Conservation (phyloP, 2,329 filamentous ascomycete species). For the Colletotrichum coccodes region DNA sequence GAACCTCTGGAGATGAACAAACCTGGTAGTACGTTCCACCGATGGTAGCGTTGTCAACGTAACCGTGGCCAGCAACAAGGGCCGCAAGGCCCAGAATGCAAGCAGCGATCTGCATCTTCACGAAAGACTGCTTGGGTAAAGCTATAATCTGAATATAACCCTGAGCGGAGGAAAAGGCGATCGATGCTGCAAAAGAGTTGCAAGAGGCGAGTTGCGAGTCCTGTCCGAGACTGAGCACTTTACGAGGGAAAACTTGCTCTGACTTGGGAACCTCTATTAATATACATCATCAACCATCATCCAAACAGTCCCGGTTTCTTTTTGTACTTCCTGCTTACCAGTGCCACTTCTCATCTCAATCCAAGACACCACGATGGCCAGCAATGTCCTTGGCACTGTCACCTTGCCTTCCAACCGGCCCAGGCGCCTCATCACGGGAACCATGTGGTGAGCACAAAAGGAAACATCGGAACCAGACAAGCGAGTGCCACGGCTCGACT, state of each 20-base stretch:
- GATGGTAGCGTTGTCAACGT: conserved; percentile 57
- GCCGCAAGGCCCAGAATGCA: conserved; percentile 42
- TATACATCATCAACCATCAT: neutral
- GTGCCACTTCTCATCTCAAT: neutral
- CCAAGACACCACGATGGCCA: neutral
- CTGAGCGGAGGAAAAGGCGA: neutral
- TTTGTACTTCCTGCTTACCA: neutral
- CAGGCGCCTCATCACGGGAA: conserved; percentile 10
- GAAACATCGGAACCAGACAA: conserved; percentile 27
- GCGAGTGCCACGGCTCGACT: conserved; percentile 19
- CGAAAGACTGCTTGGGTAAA: rapidly evolving
- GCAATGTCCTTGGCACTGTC: neutral
- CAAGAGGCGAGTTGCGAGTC: neutral
- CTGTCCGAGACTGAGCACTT: neutral
- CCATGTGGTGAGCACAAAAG: neutral
- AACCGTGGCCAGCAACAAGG: conserved; percentile 59
- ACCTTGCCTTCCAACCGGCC: neutral
- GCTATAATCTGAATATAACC: neutral
- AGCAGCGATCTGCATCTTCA: conserved; percentile 18
- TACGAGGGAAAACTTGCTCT: neutral
- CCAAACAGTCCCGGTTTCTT: neutral
- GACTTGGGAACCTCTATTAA: neutral
- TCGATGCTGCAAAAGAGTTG: no score
- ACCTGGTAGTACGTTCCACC: conserved; percentile 50
- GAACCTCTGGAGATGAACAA: neutral